Conservation (phyloP, 2,329 filamentous ascomycete genomes). For the Ophiocordyceps robertsii region DNA sequence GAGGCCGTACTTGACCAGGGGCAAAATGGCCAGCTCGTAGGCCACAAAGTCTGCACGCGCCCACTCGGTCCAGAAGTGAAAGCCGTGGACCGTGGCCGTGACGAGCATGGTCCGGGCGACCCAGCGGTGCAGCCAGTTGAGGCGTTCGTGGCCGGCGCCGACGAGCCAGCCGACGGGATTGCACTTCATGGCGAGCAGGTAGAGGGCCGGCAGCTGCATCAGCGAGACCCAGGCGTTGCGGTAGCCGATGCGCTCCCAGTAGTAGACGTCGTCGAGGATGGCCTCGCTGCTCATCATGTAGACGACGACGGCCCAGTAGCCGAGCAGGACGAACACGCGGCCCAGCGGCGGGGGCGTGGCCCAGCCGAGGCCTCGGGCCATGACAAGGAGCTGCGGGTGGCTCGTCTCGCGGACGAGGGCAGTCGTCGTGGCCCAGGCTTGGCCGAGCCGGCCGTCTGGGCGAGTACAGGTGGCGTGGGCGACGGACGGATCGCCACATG, state of each 20-base stretch:
- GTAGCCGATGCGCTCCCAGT: conserved; percentile 52
- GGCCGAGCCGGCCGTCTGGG: conserved; percentile 30
- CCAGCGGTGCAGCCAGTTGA: conserved; percentile 67
- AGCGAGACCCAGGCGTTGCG: conserved; percentile 55
- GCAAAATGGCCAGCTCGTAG: conserved; percentile 45
- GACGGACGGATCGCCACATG: conserved; percentile 26
- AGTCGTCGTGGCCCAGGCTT: conserved; percentile 45
- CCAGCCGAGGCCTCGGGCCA: conserved; percentile 34
- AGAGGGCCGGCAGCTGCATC: conserved; percentile 51
- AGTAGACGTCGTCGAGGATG: conserved; percentile 37
- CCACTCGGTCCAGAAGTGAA: conserved; percentile 56
- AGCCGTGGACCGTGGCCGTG: conserved; percentile 55
- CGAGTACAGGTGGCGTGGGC: conserved; percentile 39
- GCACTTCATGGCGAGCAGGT: conserved; percentile 46
- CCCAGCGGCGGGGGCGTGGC: conserved; percentile 44
- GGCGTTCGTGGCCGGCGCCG: conserved; percentile 52
- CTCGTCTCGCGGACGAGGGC: conserved; percentile 41
- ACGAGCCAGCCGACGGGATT: conserved; percentile 46
- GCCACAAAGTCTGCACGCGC: conserved; percentile 43
- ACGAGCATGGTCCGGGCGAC: conserved; percentile 55
- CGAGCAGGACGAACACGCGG: conserved; percentile 36
- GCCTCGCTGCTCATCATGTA: conserved; percentile 41
- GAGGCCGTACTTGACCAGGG: conserved; percentile 52
- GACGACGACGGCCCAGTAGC: conserved; percentile 45
- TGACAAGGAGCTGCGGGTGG: conserved; percentile 40